Evolutionary conservation across 1,284 basidiomycete species (phyloP).

Genomic region (Earliella scabrosa): DNA sequence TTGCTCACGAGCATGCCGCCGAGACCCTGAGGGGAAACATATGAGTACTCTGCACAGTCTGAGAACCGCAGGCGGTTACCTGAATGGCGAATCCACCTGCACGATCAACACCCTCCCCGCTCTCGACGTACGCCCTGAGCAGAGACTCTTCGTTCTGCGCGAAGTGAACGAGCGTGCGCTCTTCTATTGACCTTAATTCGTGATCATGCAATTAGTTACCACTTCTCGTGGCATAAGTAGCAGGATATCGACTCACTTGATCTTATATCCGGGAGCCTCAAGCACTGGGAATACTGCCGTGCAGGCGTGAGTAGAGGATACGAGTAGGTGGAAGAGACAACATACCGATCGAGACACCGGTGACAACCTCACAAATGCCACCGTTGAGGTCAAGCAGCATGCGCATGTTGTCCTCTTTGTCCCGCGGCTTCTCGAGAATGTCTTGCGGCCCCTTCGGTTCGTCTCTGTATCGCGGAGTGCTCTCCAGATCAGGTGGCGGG

Average conservation of each 20-base stretch:
- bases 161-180: constrained; percentile 83
- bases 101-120: constrained; percentile 87
- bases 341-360: constrained; percentile 80
- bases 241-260: no score
- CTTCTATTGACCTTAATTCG: constrained; percentile 77
- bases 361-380: constrained; percentile 87
- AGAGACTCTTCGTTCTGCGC: constrained; percentile 69
- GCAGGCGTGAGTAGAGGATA: neutral
- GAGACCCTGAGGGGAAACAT: no score
- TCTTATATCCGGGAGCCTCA: constrained; percentile 84
- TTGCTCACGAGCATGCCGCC: constrained; percentile 83
- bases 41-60: no score
- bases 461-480: constrained; percentile 49
- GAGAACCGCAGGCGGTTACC: no score
- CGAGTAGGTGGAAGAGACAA: no score
- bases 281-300: constrained; percentile 79
- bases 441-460: constrained; percentile 58
- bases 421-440: constrained; percentile 87
- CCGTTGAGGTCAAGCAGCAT: constrained; percentile 92
- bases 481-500: constrained; percentile 58
- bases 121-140: constrained; percentile 86
- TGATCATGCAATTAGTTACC: no score
- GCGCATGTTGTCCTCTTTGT: constrained; percentile 83
- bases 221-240: neutral
- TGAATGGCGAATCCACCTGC: constrained; percentile 97